A percentile compares a stretch with the other conserved stretches of the same genome.
Evolutionary conservation across 352 stramenopile species (phyloP).

Genomic region (Globisporangium yorkense): DNA sequence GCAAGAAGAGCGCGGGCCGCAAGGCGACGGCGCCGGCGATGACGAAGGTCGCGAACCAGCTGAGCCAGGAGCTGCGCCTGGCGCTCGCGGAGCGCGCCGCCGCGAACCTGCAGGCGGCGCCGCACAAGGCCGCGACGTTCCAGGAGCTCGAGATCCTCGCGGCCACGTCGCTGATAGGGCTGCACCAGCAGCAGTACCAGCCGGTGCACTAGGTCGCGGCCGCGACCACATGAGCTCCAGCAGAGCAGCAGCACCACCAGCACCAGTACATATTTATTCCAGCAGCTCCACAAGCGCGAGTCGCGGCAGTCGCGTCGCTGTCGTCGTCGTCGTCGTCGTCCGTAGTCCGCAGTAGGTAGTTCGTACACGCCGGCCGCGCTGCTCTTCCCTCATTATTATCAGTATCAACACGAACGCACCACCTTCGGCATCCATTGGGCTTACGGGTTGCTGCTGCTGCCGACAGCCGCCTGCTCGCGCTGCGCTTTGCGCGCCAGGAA

Average conservation of each 20-base stretch:
- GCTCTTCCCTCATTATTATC: no score
- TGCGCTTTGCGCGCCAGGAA: conserved; percentile 85
- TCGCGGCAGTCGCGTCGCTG: no score
- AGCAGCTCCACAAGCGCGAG: neutral
- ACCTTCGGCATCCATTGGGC: no score
- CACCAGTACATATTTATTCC: conserved; percentile 14
- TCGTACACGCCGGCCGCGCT: no score
- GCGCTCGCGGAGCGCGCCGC: conserved; percentile 15
- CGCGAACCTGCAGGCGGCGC: conserved; percentile 6
- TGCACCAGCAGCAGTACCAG: conserved; percentile 69
- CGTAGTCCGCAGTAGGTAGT: no score
- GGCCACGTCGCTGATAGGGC: conserved; percentile 62
- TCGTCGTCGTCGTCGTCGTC: neutral
- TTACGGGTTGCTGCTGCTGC: neutral
- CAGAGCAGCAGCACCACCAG: neutral
- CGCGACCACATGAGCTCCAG: neutral
- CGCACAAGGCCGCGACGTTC: conserved; percentile 24
- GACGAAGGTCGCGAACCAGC: conserved; percentile 20
- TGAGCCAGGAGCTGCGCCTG: conserved; percentile 33
- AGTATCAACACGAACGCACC: no score
- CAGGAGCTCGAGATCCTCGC: conserved; percentile 74
- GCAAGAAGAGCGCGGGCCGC: conserved; percentile 24
- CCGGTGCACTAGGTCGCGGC: conserved; percentile 46
- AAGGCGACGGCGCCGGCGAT: conserved; percentile 7
- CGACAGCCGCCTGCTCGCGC: conserved; percentile 9